Base-by-base conservation (phyloP, 2,329 filamentous ascomycete genomes). In the Remersonia thermophila region DNA sequence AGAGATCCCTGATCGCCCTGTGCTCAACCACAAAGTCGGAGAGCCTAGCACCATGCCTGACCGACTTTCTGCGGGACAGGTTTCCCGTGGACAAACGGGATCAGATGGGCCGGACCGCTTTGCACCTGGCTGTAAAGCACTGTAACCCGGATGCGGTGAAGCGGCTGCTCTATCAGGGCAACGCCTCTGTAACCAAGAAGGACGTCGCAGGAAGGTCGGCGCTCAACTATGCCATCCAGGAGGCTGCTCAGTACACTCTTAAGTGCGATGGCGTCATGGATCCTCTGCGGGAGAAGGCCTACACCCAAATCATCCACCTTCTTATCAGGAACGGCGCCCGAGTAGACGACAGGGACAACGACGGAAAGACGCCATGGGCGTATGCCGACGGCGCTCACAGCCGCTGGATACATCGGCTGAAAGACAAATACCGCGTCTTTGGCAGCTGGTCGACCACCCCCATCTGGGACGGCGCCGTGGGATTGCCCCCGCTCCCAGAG, bases 391-490 rank as follows among this genome's bases (percentile, higher is more conserved):
- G 32, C 7, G 32, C 35, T 4, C 14, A 23, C 3, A 31, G 31
- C 23, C 33, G 36, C 12, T 41, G 39, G 39, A 36, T 41, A 14
- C 20, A 30, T 10, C 26, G 32, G 3, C 33, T 41, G 7, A 35
- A 33, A 18, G 36, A 41, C 27, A 41, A 41, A 11, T 18, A 40
- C 17, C 35, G 37, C 14, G 18, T 41, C 6, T 38, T 37, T 7
- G 39, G 39, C 18, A 41, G 35, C 32, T 38, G 36, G 6, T 33
- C 32, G n/a, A n/a, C n/a, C n/a, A n/a, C n/a, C n/a, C n/a, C n/a
- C n/a, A n/a, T n/a, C n/a, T n/a, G n/a, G n/a, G n/a, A n/a, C n/a
- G n/a, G n/a, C n/a, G n/a, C n/a, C n/a, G n/a, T n/a, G n/a, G n/a
- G n/a, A n/a, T n/a, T n/a, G n/a, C n/a, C n/a, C n/a, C n/a, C n/a